Percentiles rank a stretch among this genome's conserved stretches.
Evolutionary conservation across 306 rosid species (phyloP).

Genomic region (Trifolium subterraneum): DNA sequence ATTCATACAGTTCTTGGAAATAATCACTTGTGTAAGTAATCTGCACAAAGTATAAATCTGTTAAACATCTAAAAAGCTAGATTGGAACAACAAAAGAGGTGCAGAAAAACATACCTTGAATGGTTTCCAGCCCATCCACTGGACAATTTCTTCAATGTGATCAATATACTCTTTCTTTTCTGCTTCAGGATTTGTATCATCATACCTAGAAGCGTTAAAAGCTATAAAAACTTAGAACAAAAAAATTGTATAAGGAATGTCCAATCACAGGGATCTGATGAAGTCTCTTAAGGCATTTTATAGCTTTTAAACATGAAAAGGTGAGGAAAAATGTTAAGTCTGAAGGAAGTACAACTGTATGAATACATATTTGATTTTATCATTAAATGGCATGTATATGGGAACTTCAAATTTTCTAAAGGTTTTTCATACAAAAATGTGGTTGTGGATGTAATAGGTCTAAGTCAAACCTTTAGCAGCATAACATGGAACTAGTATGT

Average conservation of each 20-base stretch:
- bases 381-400: conserved; percentile 9
- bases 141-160: conserved; percentile 92
- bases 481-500: neutral
- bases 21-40: conserved; percentile 94
- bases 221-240: conserved; percentile 24
- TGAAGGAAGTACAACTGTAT: neutral
- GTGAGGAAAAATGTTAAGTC: neutral
- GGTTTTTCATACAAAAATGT: neutral
- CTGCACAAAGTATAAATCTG: conserved; percentile 50
- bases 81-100: neutral
- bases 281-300: neutral
- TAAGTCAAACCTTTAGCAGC: neutral
- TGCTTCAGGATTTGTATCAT: conserved; percentile 96
- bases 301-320: conserved; percentile 9
- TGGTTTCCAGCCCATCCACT: conserved; percentile 99
- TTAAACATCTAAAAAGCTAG: conserved; percentile 29
- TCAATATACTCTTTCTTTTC: conserved; percentile 96
- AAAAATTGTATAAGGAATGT: neutral
- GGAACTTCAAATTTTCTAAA: conserved; percentile 9
- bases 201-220: conserved; percentile 64
- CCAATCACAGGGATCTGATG: conserved; percentile 12
- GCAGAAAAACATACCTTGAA: conserved; percentile 61
- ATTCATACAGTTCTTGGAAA: conserved; percentile 89
- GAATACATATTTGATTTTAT: conserved; percentile 3
- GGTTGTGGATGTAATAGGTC: neutral